Conservation (phyloP, 805 yeast genomes). For the Scheffersomyces stipitis region DNA sequence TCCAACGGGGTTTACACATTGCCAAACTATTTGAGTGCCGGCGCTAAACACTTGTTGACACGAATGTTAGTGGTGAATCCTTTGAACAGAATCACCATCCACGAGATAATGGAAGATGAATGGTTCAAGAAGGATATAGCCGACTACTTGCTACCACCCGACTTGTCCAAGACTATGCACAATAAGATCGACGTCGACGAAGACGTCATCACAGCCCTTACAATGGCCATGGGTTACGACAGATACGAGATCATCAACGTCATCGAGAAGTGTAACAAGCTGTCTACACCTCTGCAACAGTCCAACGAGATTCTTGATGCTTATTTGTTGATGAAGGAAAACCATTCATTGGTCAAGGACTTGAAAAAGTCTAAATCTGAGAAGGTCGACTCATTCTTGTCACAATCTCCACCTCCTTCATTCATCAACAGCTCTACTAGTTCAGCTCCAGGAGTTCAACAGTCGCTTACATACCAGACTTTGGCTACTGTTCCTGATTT, state of each 20-base stretch:
- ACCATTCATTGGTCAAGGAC: slow-evolving; percentile 66
- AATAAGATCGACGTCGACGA: slow-evolving; percentile 27
- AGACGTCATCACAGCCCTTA: slow-evolving; percentile 27
- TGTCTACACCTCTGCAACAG: slow-evolving; percentile 28
- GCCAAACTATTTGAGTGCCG: slow-evolving; percentile 28
- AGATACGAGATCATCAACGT: slow-evolving; percentile 25
- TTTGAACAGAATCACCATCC: slow-evolving; percentile 29
- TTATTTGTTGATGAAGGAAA: slow-evolving; percentile 78
- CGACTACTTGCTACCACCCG: slow-evolving; percentile 30
- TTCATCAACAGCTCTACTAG: slow-evolving; percentile 20
- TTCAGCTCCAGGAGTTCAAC: slow-evolving; percentile 44
- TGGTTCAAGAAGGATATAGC: slow-evolving; percentile 30
- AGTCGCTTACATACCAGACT: slow-evolving; percentile 47
- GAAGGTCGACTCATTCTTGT: slow-evolving; percentile 56
- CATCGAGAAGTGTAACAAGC: slow-evolving; percentile 19
- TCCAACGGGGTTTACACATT: slow-evolving; percentile 32
- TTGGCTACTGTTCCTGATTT: slow-evolving; percentile 47
- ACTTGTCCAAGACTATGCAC: slow-evolving; percentile 23
- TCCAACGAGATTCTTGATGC: slow-evolving; percentile 82
- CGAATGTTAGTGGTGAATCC: slow-evolving; percentile 32
- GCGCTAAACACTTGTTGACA: slow-evolving; percentile 27
- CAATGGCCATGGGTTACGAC: slow-evolving; percentile 30
- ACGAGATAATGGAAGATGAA: slow-evolving; percentile 31
- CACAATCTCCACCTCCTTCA: slow-evolving; percentile 61
- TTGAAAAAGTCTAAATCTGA: slow-evolving; percentile 53